phyloP scores from a whole-genome alignment of 2,329 filamentous ascomycete genomes.

The Fusarium citri region DNA sequence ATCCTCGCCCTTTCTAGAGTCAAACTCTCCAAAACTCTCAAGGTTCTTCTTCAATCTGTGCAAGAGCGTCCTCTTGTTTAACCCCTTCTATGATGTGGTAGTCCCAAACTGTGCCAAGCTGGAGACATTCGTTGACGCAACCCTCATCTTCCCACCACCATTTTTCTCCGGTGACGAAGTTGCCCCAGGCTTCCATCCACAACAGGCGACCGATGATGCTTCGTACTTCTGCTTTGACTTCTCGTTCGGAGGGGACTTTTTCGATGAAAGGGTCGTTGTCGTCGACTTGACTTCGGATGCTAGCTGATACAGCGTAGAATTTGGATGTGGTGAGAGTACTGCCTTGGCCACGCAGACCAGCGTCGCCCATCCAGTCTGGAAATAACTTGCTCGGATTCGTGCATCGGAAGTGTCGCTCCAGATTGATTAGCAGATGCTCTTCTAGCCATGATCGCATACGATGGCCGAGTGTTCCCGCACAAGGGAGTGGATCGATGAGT shows the following conservation, averaged over 20 bases:
- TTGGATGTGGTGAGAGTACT: conserved; percentile 61
- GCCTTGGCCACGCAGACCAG: conserved; percentile 61
- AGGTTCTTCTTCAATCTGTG: conserved; percentile 3
- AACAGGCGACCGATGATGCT: conserved; percentile 66
- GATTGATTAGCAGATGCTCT: conserved; percentile 67
- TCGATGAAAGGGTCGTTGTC: conserved; percentile 44
- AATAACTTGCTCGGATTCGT: conserved; percentile 69
- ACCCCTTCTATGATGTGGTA: conserved; percentile 68
- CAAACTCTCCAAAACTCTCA: conserved; percentile 1
- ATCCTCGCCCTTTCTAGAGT: neutral
- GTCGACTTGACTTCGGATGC: conserved; percentile 36
- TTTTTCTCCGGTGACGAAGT: conserved; percentile 58
- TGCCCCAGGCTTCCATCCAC: conserved; percentile 72
- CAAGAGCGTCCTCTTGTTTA: conserved; percentile 52
- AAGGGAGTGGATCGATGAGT: conserved; percentile 72
- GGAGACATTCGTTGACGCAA: conserved; percentile 66
- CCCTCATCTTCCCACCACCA: conserved; percentile 73
- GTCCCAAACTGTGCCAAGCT: conserved; percentile 68
- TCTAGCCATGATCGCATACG: conserved; percentile 71
- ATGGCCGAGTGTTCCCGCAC: conserved; percentile 66
- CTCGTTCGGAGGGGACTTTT: conserved; percentile 41
- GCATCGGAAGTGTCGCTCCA: conserved; percentile 70
- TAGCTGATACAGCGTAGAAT: conserved; percentile 59
- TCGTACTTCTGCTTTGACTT: conserved; percentile 60
- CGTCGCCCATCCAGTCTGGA: conserved; percentile 68